Evolutionary conservation across 768 basidiomycete species (phyloP).

Genomic region (Mrakia hoshinonis): DNA sequence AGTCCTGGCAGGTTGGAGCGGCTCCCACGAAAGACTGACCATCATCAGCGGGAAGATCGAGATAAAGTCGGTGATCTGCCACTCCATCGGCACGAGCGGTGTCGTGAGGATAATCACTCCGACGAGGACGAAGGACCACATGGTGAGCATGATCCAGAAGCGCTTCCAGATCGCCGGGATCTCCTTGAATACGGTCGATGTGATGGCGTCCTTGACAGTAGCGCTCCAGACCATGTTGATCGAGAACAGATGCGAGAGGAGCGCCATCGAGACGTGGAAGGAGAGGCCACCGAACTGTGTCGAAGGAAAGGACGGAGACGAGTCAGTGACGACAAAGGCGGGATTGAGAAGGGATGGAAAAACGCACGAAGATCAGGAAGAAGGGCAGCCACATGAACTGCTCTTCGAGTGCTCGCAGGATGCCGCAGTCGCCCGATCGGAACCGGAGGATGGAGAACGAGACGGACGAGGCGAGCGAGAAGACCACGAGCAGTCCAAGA

Average conservation of each 20-base stretch:
- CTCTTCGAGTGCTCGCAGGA: slow-evolving; percentile 34
- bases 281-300: slow-evolving; percentile 6
- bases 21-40: not conserved
- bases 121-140: slow-evolving; percentile 12
- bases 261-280: slow-evolving; percentile 23
- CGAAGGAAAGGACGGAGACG: not conserved
- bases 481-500: slow-evolving; percentile 13
- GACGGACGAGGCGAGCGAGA: not conserved
- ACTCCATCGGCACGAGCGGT: slow-evolving; percentile 6
- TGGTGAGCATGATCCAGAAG: slow-evolving; percentile 18
- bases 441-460: slow-evolving; percentile 34
- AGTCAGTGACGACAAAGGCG: not conserved
- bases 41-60: slow-evolving; percentile 1
- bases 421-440: slow-evolving; percentile 35
- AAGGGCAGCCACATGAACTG: slow-evolving; percentile 36
- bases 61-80: slow-evolving; percentile 9
- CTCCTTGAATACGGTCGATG: slow-evolving; percentile 18
- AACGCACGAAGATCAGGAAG: not conserved
- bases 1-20: not conserved
- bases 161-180: slow-evolving; percentile 10
- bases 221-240: slow-evolving; percentile 15
- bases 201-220: slow-evolving; percentile 14
- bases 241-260: not conserved
- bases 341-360: not conserved
- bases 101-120: slow-evolving; percentile 11